Evolutionary conservation across 1,284 basidiomycete species (phyloP), one percentile per base, ranked within the genome.

Genomic region (Mycosarcoma mackinlayi): DNA sequence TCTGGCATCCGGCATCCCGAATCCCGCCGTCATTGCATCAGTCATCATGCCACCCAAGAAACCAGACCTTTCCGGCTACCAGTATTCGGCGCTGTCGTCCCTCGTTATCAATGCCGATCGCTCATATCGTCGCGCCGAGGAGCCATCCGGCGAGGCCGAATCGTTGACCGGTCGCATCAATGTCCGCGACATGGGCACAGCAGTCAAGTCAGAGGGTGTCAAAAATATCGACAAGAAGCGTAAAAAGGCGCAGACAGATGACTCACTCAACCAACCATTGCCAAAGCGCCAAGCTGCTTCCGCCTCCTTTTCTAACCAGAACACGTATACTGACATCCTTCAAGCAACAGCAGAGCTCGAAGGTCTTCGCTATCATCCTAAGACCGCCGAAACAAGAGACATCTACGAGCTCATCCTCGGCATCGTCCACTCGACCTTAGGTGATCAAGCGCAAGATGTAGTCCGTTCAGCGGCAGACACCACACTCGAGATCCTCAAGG

Each of bases 191-290:
- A 99, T 98, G 96, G 95, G 95, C 44, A 92, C 93, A 40, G 89
- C 93, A 21, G 93, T 92, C 27, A 86, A 89, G 67, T 88, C 92
- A 31, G 88, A 93, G 73, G 88, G 88, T 0, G 92, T 94, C 34
- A 94, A 94, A 81, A 92, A 97, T 79, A 80, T 95, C n/a, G 92
- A 94, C 52, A 95, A 95, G 88, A 95, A 93, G 87, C 94, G 94
- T 87, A 73, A 71, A 38, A 80, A 79, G 61, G 77, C 75, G 1
- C 70, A 73, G 9, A 73, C 69, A 3, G 70, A 69, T 38, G 79
- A 70, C 38, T 70, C 64, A 47, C 49, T 65, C 31, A 49, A 48
- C 60, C 77, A 51, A 49, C 52, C 54, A 28, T 53, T 54, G 14
- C 48, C 61, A 8, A 60, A 66, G 27, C 57, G 75, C n/a, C 61